phyloP scores from a whole-genome alignment of 331 rosid genomes.

The Erythrophleum ivorense region DNA sequence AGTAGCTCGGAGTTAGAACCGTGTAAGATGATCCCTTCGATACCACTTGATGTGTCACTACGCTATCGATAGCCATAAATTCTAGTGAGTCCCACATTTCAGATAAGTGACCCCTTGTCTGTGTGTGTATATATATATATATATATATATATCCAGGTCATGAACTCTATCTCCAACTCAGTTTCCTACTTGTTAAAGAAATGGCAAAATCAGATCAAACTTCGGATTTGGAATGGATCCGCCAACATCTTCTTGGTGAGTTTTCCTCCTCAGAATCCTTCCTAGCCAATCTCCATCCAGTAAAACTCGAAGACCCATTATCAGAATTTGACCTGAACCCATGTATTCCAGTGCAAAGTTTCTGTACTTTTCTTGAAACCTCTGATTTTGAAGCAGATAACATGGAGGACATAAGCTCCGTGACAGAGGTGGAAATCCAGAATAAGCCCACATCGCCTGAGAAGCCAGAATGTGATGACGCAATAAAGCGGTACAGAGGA shows the following conservation, averaged over 20 bases:
- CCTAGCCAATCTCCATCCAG: constrained; percentile 39
- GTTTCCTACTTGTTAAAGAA: not conserved
- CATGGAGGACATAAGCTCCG: constrained; percentile 17
- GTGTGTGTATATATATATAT: not conserved
- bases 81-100: constrained; percentile 18
- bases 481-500: constrained; percentile 56
- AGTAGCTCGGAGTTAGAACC: constrained; percentile 21
- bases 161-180: not conserved
- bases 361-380: constrained; percentile 18
- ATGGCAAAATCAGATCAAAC: constrained; percentile 45
- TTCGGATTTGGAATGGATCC: constrained; percentile 49
- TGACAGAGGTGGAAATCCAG: constrained; percentile 1
- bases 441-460: not conserved
- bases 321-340: constrained; percentile 51
- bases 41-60: not conserved
- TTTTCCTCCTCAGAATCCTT: constrained; percentile 44
- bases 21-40: constrained; percentile 33
- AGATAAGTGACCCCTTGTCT: not conserved
- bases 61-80: constrained; percentile 23
- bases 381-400: constrained; percentile 33
- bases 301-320: constrained; percentile 52
- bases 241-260: constrained; percentile 63
- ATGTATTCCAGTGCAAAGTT: constrained; percentile 12
- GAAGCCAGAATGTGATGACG: constrained; percentile 21
- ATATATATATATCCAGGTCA: not conserved